Conservation (phyloP, 2,329 filamentous ascomycete species). For the Aspergillus aculeatus region DNA sequence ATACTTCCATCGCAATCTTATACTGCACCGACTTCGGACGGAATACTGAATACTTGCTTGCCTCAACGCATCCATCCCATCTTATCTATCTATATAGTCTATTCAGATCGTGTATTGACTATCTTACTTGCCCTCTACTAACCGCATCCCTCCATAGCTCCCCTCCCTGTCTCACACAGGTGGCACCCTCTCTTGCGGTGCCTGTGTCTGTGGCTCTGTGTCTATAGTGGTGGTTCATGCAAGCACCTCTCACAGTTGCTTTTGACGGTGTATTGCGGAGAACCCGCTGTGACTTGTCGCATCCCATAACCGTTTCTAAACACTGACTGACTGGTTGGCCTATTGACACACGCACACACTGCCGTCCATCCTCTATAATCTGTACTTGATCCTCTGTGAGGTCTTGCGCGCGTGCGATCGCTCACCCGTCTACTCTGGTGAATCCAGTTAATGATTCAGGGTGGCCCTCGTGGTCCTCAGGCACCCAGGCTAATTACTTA, state of each 20-base stretch:
- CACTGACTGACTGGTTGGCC: background rate
- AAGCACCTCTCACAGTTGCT: slow-evolving; percentile 2
- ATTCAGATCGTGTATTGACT: background rate
- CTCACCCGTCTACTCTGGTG: background rate
- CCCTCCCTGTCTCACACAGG: background rate
- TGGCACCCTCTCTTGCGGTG: background rate
- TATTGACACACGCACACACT: background rate
- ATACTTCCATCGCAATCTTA: background rate
- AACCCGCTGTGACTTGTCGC: slow-evolving; percentile 14
- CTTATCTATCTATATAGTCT: background rate
- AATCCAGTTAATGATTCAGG: background rate
- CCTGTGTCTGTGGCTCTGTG: background rate
- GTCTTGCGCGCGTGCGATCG: background rate
- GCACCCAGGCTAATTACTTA: slow-evolving; percentile 9
- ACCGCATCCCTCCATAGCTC: background rate
- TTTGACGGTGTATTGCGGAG: background rate
- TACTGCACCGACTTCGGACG: background rate
- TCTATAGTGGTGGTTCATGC: background rate
- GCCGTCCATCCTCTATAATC: background rate
- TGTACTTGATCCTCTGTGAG: background rate
- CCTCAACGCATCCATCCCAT: background rate
- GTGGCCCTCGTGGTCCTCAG: slow-evolving; percentile 13
- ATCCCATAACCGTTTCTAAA: background rate
- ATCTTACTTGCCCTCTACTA: background rate
- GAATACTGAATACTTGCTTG: background rate